Evolutionary conservation across 176 grass and related monocot species (phyloP).

Genomic region (Tuctoria greenei): DNA sequence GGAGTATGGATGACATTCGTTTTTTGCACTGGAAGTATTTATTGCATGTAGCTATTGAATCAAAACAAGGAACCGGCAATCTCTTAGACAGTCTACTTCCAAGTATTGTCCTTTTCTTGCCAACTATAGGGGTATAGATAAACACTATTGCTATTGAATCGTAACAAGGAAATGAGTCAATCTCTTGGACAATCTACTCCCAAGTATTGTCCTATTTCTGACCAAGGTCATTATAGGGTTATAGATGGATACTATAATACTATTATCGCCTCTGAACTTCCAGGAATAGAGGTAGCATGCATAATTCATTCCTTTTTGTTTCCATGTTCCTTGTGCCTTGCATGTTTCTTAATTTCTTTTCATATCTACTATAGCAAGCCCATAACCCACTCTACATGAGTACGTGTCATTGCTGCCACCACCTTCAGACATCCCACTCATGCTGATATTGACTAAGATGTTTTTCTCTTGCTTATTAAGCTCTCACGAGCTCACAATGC

Average conservation of each 20-base stretch:
- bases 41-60: constrained; percentile 8
- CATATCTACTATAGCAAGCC: background rate
- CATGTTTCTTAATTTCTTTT: background rate
- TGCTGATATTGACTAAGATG: background rate
- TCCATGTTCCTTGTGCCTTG: background rate
- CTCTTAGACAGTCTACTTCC: too few species aligned
- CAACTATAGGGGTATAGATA: background rate
- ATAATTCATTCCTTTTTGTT: background rate
- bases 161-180: background rate
- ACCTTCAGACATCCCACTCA: background rate
- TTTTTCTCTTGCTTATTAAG: background rate
- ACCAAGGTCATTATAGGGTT: background rate
- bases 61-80: background rate
- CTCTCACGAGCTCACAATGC: constrained; percentile 9
- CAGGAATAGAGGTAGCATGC: background rate
- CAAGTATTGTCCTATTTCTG: background rate
- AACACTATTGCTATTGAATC: background rate
- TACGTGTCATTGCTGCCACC: background rate
- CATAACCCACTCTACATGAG: background rate
- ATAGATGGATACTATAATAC: background rate
- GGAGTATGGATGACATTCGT: background rate
- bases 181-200: constrained; percentile 17
- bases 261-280: background rate
- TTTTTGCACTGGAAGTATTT: background rate
- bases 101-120: constrained; percentile 7